phyloP scores from a whole-genome alignment of 2,329 filamentous ascomycete genomes.

The Sporothrix schenckii region DNA sequence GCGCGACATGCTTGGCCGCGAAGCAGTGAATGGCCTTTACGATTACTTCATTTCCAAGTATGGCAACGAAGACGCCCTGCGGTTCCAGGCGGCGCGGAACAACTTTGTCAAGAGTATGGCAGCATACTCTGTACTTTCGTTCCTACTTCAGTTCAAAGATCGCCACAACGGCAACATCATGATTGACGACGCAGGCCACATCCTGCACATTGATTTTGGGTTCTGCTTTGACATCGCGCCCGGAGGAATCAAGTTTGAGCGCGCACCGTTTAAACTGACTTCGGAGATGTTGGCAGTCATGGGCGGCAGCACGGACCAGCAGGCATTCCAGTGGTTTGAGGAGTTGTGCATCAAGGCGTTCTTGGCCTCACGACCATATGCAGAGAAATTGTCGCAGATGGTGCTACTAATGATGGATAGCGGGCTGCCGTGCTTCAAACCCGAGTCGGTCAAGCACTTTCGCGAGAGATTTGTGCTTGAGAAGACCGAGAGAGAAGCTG shows the following conservation, averaged over 20 bases:
- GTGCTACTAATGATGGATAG: conserved; percentile 95
- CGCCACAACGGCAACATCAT: conserved; percentile 99
- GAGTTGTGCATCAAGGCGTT: conserved; percentile 96
- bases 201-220: conserved; percentile 97
- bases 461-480: conserved; percentile 90
- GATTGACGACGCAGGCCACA: conserved; percentile 96
- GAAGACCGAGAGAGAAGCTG: conserved; percentile 87
- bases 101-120: conserved; percentile 99
- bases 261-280: conserved; percentile 97
- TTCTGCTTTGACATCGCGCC: conserved; percentile 99
- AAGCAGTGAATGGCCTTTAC: conserved; percentile 96
- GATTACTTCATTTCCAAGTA: conserved; percentile 99
- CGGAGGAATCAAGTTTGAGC: conserved; percentile 95
- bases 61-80: conserved; percentile 90
- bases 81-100: conserved; percentile 90
- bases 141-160: conserved; percentile 97
- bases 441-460: conserved; percentile 91
- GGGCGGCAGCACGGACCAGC: conserved; percentile 81
- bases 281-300: conserved; percentile 99
- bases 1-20: conserved; percentile 95
- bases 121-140: conserved; percentile 95
- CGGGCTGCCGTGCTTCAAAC: conserved; percentile 96
- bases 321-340: conserved; percentile 94
- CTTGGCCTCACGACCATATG: conserved; percentile 81
- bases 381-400: conserved; percentile 85